Evolutionary conservation across 2,329 filamentous ascomycete genomes (phyloP).

Genomic region (Zalaria obscura): DNA sequence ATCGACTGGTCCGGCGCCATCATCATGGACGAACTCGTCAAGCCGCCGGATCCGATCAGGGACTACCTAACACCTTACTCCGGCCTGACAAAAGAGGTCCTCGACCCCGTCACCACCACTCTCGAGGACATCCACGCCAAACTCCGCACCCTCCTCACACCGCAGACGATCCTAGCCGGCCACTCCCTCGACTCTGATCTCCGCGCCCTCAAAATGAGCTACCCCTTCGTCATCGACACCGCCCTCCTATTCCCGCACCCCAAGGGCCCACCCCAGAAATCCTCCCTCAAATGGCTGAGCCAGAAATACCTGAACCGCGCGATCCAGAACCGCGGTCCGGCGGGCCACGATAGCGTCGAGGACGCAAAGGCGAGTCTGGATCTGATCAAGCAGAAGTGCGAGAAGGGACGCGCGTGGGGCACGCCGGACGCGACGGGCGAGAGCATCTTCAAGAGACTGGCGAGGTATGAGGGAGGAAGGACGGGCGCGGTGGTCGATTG

Average conservation of each 20-base stretch:
- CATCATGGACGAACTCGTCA: conserved; percentile 81
- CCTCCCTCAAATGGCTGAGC: conserved; percentile 76
- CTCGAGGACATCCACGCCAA: conserved; percentile 69
- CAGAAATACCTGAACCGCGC: conserved; percentile 76
- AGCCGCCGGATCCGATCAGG: conserved; percentile 72
- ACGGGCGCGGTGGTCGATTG: conserved; percentile 74
- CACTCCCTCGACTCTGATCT: conserved; percentile 77
- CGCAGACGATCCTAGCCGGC: conserved; percentile 60
- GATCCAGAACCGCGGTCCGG: conserved; percentile 63
- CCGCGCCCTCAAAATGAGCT: conserved; percentile 68
- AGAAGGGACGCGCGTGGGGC: conserved; percentile 80
- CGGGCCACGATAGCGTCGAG: conserved; percentile 83
- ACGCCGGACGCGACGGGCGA: conserved; percentile 66
- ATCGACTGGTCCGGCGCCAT: conserved; percentile 73
- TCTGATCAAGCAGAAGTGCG: conserved; percentile 88
- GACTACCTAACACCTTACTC: conserved; percentile 81
- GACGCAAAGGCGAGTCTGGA: conserved; percentile 86
- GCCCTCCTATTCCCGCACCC: conserved; percentile 82
- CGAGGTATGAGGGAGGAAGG: conserved; percentile 28
- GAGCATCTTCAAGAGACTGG: conserved; percentile 76
- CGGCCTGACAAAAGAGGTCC: conserved; percentile 77
- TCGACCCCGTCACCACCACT: conserved; percentile 70
- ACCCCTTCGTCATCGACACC: conserved; percentile 90
- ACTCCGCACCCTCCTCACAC: conserved; percentile 50
- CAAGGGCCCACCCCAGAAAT: conserved; percentile 77